Conservation (phyloP, 139 green algal species). For the Chlorella ohadii region DNA sequence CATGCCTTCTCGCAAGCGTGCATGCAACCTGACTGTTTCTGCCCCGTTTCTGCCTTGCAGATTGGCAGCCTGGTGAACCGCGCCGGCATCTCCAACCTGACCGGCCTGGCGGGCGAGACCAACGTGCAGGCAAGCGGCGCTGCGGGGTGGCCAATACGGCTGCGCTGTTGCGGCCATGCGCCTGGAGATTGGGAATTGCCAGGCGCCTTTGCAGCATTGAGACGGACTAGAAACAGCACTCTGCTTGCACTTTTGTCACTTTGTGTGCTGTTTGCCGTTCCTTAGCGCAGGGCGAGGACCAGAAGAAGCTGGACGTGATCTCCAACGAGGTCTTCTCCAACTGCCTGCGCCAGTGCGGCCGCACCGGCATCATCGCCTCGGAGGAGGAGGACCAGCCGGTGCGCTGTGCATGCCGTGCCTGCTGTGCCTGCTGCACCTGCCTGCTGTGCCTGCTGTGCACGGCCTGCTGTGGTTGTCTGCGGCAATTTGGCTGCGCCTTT, state of each 20-base stretch:
- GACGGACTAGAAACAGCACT: too few relatives aligned
- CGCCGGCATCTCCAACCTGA: conserved; percentile 94
- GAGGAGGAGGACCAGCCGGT: conserved; percentile 97
- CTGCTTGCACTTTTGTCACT: too few relatives aligned
- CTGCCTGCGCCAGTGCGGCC: conserved; percentile 70
- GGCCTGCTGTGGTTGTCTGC: too few relatives aligned
- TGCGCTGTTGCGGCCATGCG: too few relatives aligned
- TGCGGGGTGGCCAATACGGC: too few relatives aligned
- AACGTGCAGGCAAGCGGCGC: conserved; percentile 56
- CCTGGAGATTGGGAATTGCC: too few relatives aligned
- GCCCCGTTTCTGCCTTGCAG: conserved; percentile 59
- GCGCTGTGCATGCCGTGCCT: neutral
- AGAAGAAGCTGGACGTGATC: conserved; percentile 99
- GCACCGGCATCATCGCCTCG: conserved; percentile 88
- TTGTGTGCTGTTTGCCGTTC: too few relatives aligned
- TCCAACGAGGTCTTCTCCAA: conserved; percentile 98
- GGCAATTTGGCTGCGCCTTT: too few relatives aligned
- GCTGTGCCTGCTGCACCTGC: neutral
- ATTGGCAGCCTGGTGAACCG: conserved; percentile 94
- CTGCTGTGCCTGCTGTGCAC: too few relatives aligned
- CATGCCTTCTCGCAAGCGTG: too few relatives aligned
- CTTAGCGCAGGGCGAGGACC: conserved; percentile 90
- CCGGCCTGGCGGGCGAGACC: conserved; percentile 74
- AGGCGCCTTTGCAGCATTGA: too few relatives aligned
- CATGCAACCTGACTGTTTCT: too few relatives aligned